Evolutionary conservation across 1,284 basidiomycete genomes (phyloP).

Genomic region (Agroathelia rolfsii): DNA sequence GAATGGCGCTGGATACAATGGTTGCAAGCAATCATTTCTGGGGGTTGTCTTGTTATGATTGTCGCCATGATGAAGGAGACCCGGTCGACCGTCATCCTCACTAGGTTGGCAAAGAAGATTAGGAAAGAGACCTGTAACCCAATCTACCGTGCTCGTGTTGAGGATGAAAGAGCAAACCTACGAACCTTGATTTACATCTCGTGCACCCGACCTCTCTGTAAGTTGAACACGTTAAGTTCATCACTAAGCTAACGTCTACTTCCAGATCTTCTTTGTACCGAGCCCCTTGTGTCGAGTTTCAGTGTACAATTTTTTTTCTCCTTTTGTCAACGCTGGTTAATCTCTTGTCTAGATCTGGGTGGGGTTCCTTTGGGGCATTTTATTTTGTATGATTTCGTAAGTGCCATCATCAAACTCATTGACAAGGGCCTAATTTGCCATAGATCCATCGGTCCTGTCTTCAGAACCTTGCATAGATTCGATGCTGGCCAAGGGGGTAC

Average conservation of each 20-base stretch:
- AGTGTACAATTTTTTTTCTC: slow-evolving; percentile 27
- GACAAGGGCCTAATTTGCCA: not conserved
- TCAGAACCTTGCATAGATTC: slow-evolving; percentile 41
- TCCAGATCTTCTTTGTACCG: slow-evolving; percentile 43
- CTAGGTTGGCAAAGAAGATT: slow-evolving; percentile 30
- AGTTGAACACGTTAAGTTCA: slow-evolving; percentile 12
- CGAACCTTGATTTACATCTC: slow-evolving; percentile 38
- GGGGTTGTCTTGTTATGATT: slow-evolving; percentile 28
- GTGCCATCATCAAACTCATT: slow-evolving; percentile 12
- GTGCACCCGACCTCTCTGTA: slow-evolving; percentile 41
- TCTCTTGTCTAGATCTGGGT: slow-evolving; percentile 38
- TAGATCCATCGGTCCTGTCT: slow-evolving; percentile 42
- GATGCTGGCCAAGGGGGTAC: slow-evolving; percentile 39
- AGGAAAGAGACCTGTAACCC: slow-evolving; percentile 37
- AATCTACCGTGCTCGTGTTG: slow-evolving; percentile 37
- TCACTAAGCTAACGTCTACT: not conserved
- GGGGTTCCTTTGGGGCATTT: slow-evolving; percentile 54
- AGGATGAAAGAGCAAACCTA: slow-evolving; percentile 36
- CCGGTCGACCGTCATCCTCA: slow-evolving; percentile 35
- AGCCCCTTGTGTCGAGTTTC: slow-evolving; percentile 52
- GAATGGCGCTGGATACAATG: slow-evolving; percentile 66
- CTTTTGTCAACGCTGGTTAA: not conserved
- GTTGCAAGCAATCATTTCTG: slow-evolving; percentile 46
- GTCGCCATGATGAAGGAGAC: slow-evolving; percentile 40
- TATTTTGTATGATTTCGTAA: slow-evolving; percentile 45